Evolutionary conservation across 176 grass and related monocot genomes (phyloP).

Genomic region (Poa annua): DNA sequence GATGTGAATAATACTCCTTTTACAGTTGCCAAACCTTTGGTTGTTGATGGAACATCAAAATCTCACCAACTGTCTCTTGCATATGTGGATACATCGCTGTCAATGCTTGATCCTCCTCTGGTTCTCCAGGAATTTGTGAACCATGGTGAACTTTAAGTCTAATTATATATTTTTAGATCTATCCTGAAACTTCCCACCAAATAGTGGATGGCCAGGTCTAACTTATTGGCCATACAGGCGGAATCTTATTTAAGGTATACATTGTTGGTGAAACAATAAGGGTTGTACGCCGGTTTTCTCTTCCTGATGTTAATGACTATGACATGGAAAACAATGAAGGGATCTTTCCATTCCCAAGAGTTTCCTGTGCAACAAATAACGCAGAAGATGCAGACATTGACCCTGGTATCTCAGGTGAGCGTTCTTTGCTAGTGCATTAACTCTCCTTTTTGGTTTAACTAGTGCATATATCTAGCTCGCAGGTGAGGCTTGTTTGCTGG

Average conservation of each 20-base stretch:
- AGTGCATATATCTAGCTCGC: slow-evolving; percentile 1
- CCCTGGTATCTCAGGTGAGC: slow-evolving; percentile 73
- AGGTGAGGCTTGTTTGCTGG: slow-evolving; percentile 51
- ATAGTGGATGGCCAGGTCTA: slow-evolving; percentile 25
- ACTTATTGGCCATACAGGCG: slow-evolving; percentile 49
- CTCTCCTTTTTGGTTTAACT: not conserved
- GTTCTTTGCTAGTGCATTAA: slow-evolving; percentile 20
- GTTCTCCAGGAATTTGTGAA: slow-evolving; percentile 98
- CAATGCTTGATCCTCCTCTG: slow-evolving; percentile 83
- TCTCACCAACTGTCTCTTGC: slow-evolving; percentile 87
- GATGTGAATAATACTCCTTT: slow-evolving; percentile 39
- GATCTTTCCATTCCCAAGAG: slow-evolving; percentile 82
- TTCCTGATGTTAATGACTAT: slow-evolving; percentile 74
- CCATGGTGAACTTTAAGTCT: slow-evolving; percentile 62
- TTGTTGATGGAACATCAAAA: slow-evolving; percentile 89
- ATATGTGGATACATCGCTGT: slow-evolving; percentile 69
- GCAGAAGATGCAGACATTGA: slow-evolving; percentile 87
- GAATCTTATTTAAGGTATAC: slow-evolving; percentile 93
- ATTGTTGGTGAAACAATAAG: slow-evolving; percentile 81
- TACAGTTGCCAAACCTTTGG: slow-evolving; percentile 85
- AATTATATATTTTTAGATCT: not conserved
- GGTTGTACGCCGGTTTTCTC: slow-evolving; percentile 83
- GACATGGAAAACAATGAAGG: slow-evolving; percentile 66
- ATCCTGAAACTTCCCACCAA: not conserved
- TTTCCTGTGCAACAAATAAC: slow-evolving; percentile 84